phyloP scores from a whole-genome alignment of 2,329 filamentous ascomycete species.

The Colletotrichum sidae region DNA sequence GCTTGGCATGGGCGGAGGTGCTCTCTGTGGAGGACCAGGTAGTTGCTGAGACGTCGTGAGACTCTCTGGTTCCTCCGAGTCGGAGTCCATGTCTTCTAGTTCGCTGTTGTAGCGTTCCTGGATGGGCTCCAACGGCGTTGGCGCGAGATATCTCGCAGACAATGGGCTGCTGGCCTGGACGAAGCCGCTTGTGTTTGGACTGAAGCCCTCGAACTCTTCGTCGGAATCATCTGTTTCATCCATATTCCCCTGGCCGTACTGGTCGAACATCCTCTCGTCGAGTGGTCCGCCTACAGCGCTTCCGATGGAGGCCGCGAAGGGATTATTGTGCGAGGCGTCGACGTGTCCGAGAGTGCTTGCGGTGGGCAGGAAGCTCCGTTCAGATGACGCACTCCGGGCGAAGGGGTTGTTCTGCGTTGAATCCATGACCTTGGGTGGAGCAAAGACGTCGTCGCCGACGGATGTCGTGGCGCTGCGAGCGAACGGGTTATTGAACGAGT shows the following conservation, averaged over 20 bases:
- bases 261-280: conserved; percentile 10
- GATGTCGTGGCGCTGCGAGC: neutral
- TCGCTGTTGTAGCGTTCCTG: conserved; percentile 37
- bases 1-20: conserved; percentile 17
- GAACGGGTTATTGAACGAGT: conserved; percentile 14
- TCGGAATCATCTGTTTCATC: neutral
- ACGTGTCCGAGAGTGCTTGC: conserved; percentile 10
- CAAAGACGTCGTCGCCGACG: neutral
- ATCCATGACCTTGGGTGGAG: conserved; percentile 4
- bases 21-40: conserved; percentile 3
- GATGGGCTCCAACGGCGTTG: conserved; percentile 20
- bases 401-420: conserved; percentile 28
- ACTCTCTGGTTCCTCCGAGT: conserved; percentile 29
- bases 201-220: conserved; percentile 2
- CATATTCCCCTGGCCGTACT: neutral
- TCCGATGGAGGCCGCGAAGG: neutral
- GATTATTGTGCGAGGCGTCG: conserved; percentile 9
- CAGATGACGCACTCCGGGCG: conserved; percentile 6
- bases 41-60: conserved; percentile 27
- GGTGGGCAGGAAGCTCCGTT: conserved; percentile 20
- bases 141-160: neutral
- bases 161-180: conserved; percentile 18
- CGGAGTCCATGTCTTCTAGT: conserved; percentile 33
- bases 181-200: neutral
- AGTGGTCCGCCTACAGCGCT: neutral